phyloP scores from a whole-genome alignment of 2,329 filamentous ascomycete species.

The Stachybotrys elegans region DNA sequence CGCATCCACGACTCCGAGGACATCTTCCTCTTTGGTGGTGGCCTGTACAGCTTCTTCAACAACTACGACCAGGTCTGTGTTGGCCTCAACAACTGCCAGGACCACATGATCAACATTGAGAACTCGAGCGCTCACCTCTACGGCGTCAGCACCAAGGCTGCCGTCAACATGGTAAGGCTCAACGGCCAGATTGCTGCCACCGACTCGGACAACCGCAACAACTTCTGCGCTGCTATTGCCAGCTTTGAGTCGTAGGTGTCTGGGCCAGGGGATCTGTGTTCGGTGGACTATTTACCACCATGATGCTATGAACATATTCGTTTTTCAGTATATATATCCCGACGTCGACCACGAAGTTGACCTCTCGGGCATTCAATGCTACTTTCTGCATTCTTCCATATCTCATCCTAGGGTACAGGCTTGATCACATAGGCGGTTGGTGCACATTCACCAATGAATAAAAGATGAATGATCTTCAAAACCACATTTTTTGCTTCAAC shows the following conservation, averaged over 20 bases:
- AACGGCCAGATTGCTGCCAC: conserved; percentile 49
- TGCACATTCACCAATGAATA: too few relatives aligned
- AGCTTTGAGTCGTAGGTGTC: conserved; percentile 30
- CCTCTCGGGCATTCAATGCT: too few relatives aligned
- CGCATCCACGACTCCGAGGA: conserved; percentile 64
- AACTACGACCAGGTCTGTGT: conserved; percentile 74
- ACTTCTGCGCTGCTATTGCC: conserved; percentile 59
- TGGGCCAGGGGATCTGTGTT: background rate
- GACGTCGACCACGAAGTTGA: too few relatives aligned
- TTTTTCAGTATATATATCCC: background rate
- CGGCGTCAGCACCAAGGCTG: conserved; percentile 70
- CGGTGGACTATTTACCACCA: too few relatives aligned
- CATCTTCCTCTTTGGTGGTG: conserved; percentile 65
- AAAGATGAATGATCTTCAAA: too few relatives aligned
- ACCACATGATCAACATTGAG: conserved; percentile 71
- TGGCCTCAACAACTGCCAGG: conserved; percentile 63
- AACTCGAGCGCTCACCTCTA: conserved; percentile 61
- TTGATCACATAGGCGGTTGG: too few relatives aligned
- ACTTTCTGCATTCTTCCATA: too few relatives aligned
- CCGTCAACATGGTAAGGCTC: conserved; percentile 66
- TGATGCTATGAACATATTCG: background rate
- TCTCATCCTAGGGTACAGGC: too few relatives aligned
- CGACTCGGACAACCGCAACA: conserved; percentile 59
- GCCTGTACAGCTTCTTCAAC: conserved; percentile 79
- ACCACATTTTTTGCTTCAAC: too few relatives aligned